phyloP scores from a whole-genome alignment of 2,329 filamentous ascomycete species.

The Fusarium sp. region DNA sequence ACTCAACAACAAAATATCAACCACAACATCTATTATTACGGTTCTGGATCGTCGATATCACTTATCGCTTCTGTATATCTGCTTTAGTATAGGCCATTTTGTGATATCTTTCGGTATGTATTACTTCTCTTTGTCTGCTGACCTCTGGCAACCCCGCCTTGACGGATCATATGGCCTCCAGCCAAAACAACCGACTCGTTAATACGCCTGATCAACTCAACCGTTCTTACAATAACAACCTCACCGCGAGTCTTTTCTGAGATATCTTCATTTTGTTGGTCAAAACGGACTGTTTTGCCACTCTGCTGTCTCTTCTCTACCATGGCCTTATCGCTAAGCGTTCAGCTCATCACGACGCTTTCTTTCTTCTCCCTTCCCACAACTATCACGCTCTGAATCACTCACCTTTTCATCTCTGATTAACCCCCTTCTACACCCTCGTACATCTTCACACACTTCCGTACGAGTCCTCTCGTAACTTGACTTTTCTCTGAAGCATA shows the following conservation, averaged over 20 bases:
- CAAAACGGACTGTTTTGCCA: neutral
- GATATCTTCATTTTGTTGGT: neutral
- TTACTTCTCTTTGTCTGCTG: slow-evolving; percentile 28
- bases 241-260: neutral
- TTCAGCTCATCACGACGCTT: neutral
- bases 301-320: neutral
- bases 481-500: neutral
- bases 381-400: slow-evolving; percentile 5
- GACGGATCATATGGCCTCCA: slow-evolving; percentile 16
- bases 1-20: neutral
- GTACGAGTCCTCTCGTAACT: no score
- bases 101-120: neutral
- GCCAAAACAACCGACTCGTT: neutral
- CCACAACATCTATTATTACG: neutral
- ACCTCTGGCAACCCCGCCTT: slow-evolving; percentile 29
- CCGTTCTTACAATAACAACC: neutral
- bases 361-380: neutral
- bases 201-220: neutral
- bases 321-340: neutral
- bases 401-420: neutral
- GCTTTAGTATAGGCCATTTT: neutral
- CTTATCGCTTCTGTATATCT: neutral
- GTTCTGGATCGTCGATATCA: neutral
- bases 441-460: fast-evolving
- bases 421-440: neutral